Percentiles rank a stretch among this genome's conserved stretches.
These are phyloP conservation scores for Rubus parviflorus DNA, from an alignment of 306 rosid species.

Conservation along the genomic window DNA sequence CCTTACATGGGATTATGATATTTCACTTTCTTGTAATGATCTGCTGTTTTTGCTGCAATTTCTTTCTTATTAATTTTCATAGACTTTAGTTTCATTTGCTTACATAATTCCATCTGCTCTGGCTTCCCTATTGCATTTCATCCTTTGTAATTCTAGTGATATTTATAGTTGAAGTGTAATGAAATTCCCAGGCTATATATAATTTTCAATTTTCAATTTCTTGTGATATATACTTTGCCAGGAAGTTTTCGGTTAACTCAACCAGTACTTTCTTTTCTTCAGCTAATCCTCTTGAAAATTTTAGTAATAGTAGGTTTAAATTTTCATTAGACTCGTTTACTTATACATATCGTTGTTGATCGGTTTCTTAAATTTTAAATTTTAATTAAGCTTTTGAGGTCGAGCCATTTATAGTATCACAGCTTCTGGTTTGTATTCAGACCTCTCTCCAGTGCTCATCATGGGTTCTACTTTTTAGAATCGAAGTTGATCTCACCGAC, in stretches of 20 bases:
- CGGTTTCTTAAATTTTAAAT: too few species aligned
- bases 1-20: background rate
- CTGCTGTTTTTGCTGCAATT: slow-evolving; percentile 1
- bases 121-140: slow-evolving; percentile 1
- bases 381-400: background rate
- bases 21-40: background rate
- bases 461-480: background rate
- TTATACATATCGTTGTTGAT: background rate
- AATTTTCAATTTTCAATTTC: background rate
- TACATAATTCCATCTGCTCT: background rate
- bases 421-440: background rate
- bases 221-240: background rate
- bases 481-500: slow-evolving; percentile 7
- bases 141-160: background rate
- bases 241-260: background rate
- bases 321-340: background rate
- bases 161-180: background rate
- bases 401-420: background rate
- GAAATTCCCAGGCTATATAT: background rate
- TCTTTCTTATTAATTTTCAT: background rate
- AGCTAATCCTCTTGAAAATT: background rate
- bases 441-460: background rate
- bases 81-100: background rate
- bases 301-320: background rate
- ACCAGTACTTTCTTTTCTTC: background rate